A percentile compares a stretch with the other conserved stretches of the same genome.
These are phyloP conservation scores for Clausena lansium DNA, from an alignment of 345 rosid genomes.

Conservation along the genomic window DNA sequence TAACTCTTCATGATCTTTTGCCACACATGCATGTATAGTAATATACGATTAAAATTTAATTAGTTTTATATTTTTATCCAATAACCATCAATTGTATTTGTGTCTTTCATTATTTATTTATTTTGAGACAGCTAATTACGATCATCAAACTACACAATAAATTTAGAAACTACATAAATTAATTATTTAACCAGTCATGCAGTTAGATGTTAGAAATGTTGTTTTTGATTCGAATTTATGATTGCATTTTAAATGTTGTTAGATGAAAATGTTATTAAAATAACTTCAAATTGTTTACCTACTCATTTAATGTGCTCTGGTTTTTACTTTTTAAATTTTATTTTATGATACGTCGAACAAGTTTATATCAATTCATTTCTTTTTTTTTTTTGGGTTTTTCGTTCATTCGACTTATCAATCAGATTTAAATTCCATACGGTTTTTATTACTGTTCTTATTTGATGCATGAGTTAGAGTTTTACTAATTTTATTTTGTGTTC, in stretches of 20 bases:
- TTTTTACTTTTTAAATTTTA: not conserved
- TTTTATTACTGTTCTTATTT: not conserved
- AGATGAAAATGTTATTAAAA: not conserved
- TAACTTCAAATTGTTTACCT: not conserved
- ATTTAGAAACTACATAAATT: not conserved
- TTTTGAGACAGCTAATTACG: not conserved
- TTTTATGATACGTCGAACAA: too few species aligned
- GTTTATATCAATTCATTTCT: not conserved
- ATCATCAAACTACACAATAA: not conserved
- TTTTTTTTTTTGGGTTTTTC: not conserved
- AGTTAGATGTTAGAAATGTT: not conserved
- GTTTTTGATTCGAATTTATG: not conserved
- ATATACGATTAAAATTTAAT: too few species aligned
- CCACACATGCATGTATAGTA: too few species aligned
- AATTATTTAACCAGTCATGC: not conserved
- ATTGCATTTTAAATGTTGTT: not conserved
- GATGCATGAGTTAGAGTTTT: not conserved
- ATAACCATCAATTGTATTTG: too few species aligned
- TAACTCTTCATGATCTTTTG: too few species aligned
- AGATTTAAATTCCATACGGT: not conserved
- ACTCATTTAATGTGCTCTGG: not conserved
- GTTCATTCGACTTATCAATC: not conserved
- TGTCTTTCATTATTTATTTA: not conserved
- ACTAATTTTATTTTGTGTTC: too few species aligned
- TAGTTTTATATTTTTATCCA: too few species aligned